Conservation (phyloP, 305 asterid species). For the Ajuga reptans region DNA sequence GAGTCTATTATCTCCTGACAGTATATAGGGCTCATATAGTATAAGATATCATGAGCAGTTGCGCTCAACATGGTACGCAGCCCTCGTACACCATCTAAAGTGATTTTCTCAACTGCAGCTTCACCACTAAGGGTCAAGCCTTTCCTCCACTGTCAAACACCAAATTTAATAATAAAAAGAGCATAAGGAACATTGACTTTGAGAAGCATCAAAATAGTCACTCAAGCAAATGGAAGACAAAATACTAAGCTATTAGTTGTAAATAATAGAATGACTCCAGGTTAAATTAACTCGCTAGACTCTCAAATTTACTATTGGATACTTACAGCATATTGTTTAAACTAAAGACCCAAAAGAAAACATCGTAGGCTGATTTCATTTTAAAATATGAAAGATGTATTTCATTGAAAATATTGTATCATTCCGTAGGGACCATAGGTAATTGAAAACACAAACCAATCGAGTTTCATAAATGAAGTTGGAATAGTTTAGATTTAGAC, state of each 20-base stretch:
- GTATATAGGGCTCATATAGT: constrained; percentile 97
- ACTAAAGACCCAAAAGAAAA: background rate
- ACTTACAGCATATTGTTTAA: background rate
- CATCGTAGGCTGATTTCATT: background rate
- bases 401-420: background rate
- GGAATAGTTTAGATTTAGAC: background rate
- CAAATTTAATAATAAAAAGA: background rate
- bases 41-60: constrained; percentile 93
- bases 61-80: constrained; percentile 85
- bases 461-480: background rate
- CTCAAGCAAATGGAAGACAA: constrained; percentile 4
- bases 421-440: background rate
- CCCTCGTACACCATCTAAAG: constrained; percentile 92
- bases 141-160: constrained; percentile 77
- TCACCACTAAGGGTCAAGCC: constrained; percentile 86
- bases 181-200: background rate
- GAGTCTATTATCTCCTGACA: constrained; percentile 96
- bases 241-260: background rate
- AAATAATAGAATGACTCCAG: background rate
- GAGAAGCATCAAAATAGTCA: constrained; percentile 1
- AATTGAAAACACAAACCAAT: background rate
- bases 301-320: background rate
- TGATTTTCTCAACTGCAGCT: constrained; percentile 76
- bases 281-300: background rate
- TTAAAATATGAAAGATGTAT: background rate